phyloP scores from a whole-genome alignment of 148 eudicot species.

The Polygonum aviculare region DNA sequence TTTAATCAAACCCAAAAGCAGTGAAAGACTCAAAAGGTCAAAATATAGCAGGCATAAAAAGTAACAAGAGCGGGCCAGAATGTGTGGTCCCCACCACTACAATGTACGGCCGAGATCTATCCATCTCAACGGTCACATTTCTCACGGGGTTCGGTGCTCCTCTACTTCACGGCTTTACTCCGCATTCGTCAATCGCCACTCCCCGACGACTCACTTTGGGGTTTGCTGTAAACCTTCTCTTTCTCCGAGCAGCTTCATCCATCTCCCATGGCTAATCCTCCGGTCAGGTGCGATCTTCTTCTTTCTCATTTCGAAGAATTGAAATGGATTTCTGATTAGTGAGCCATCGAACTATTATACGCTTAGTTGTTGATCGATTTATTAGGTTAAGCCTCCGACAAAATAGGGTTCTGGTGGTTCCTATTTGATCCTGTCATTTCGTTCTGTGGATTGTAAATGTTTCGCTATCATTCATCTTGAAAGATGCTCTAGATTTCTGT shows the following conservation, averaged over 20 bases:
- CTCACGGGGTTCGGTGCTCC: not conserved
- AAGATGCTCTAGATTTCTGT: not conserved
- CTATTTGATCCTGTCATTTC: not conserved
- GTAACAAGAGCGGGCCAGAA: not conserved
- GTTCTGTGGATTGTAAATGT: not conserved
- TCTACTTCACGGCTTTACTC: not conserved
- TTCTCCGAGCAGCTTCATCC: not conserved
- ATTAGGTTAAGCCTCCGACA: not conserved
- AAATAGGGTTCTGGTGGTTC: not conserved
- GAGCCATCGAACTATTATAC: not conserved
- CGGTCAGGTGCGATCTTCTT: not conserved
- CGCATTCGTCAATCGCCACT: not conserved
- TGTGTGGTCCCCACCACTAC: not conserved
- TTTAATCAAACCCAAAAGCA: too few relatives aligned
- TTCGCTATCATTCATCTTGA: too few relatives aligned
- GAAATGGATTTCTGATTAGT: not conserved
- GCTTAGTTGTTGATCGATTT: not conserved
- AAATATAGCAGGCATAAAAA: not conserved
- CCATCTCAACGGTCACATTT: constrained; percentile 3
- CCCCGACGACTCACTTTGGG: not conserved
- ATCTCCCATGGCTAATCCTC: not conserved
- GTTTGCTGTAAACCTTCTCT: not conserved
- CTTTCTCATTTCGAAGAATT: not conserved
- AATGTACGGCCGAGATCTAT: constrained; percentile 3
- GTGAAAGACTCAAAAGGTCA: not conserved